Evolutionary conservation across 2,329 filamentous ascomycete species (phyloP).

Genomic region (Microdochium paspali): DNA sequence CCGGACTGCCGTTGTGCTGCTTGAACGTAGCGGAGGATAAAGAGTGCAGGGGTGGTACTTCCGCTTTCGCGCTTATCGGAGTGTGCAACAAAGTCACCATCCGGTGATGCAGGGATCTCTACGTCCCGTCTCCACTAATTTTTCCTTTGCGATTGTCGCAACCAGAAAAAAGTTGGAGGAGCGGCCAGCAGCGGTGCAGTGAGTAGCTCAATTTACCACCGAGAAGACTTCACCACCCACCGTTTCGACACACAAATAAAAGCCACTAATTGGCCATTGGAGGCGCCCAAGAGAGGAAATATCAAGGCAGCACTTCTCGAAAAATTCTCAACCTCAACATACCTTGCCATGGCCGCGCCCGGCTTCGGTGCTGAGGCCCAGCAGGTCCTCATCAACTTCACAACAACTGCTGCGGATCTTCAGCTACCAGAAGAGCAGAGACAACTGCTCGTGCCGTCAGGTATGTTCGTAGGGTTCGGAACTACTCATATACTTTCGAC

Average conservation of each 20-base stretch:
- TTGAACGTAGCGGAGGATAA: neutral
- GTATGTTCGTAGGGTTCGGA: slow-evolving; percentile 22
- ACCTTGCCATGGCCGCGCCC: neutral
- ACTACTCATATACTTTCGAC: neutral
- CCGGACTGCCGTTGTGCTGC: too few species aligned
- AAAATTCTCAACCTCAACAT: neutral
- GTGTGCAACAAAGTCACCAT: neutral
- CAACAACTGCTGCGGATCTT: slow-evolving; percentile 51
- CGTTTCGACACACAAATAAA: neutral
- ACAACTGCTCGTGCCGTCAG: slow-evolving; percentile 53
- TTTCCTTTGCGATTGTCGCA: slow-evolving; percentile 1
- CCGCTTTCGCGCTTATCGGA: neutral
- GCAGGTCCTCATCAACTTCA: slow-evolving; percentile 61
- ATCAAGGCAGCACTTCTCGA: too few species aligned
- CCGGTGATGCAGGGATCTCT: neutral
- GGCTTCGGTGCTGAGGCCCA: slow-evolving; percentile 14
- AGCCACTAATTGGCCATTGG: too few species aligned
- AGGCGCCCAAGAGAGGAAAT: too few species aligned
- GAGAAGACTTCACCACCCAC: neutral
- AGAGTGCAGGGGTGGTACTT: neutral
- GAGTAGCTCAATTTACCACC: neutral
- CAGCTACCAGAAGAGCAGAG: slow-evolving; percentile 53
- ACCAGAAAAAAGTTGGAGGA: slow-evolving; percentile 1
- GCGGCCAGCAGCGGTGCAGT: neutral
- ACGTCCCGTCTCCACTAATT: neutral